Evolutionary conservation across 2,329 filamentous ascomycete species (phyloP).

Genomic region (Colletotrichum tropicicola): DNA sequence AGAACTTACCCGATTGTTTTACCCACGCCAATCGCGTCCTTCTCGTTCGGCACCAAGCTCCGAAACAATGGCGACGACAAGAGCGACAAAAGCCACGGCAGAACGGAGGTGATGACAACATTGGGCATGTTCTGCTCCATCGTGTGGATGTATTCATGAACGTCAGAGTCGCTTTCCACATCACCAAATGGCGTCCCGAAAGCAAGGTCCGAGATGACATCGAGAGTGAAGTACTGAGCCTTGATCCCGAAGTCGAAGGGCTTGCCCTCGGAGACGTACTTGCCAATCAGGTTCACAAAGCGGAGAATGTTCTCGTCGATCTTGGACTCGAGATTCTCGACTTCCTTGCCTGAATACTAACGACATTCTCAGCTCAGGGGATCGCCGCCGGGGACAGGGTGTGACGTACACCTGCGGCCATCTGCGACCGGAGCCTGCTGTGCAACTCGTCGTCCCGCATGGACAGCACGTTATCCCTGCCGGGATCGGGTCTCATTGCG

Average conservation of each 20-base stretch:
- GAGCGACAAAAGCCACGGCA: slow-evolving; percentile 50
- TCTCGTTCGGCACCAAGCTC: slow-evolving; percentile 48
- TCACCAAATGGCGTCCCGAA: slow-evolving; percentile 59
- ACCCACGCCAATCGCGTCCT: slow-evolving; percentile 47
- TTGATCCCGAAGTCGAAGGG: slow-evolving; percentile 56
- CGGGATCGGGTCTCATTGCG: slow-evolving; percentile 59
- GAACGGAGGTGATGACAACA: slow-evolving; percentile 52
- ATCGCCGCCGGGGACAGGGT: background rate
- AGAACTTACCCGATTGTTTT: slow-evolving; percentile 56
- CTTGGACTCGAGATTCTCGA: slow-evolving; percentile 55
- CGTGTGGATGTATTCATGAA: slow-evolving; percentile 56
- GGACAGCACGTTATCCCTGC: slow-evolving; percentile 63
- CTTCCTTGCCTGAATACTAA: slow-evolving; percentile 60
- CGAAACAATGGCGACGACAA: slow-evolving; percentile 51
- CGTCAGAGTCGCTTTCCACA: slow-evolving; percentile 53
- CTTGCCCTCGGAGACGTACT: slow-evolving; percentile 50
- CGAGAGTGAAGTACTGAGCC: slow-evolving; percentile 61
- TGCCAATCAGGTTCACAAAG: slow-evolving; percentile 53
- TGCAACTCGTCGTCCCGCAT: slow-evolving; percentile 56
- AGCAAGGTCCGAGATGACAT: slow-evolving; percentile 61
- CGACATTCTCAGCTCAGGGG: background rate
- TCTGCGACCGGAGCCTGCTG: slow-evolving; percentile 52
- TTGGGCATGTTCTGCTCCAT: slow-evolving; percentile 52
- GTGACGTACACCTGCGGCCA: slow-evolving; percentile 55
- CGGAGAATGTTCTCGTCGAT: slow-evolving; percentile 58